These are phyloP conservation scores for Solanum hybrid DNA, from an alignment of 305 asterid species.

Conservation along the genomic window DNA sequence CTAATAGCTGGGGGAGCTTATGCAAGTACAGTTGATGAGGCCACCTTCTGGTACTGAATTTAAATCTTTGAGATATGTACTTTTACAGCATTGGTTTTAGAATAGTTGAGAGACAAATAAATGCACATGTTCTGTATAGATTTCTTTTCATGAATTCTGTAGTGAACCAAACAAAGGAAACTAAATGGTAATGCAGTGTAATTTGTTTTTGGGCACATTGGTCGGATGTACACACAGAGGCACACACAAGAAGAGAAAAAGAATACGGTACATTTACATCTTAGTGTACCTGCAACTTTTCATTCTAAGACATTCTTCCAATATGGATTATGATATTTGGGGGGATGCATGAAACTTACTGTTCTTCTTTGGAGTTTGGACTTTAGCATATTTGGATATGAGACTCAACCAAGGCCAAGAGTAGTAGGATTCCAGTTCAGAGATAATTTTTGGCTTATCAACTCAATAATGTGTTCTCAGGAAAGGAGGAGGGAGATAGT, in stretches of 20 bases:
- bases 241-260: neutral
- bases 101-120: neutral
- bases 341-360: neutral
- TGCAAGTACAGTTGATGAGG: constrained; percentile 98
- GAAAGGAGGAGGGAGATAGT: neutral
- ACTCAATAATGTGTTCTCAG: neutral
- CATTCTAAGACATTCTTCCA: neutral
- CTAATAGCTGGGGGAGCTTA: constrained; percentile 97
- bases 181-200: neutral
- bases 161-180: neutral
- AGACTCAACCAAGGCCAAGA: neutral
- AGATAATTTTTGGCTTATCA: neutral
- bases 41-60: constrained; percentile 77
- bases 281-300: neutral
- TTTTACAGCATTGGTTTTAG: neutral
- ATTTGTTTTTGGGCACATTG: neutral
- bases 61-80: neutral
- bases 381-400: neutral
- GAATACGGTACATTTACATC: neutral
- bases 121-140: neutral
- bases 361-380: neutral
- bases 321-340: neutral
- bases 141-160: neutral
- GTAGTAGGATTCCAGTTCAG: neutral
- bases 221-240: neutral